Evolutionary conservation across 2,329 filamentous ascomycete species (phyloP).

Genomic region (Aureobasidium pullulans): DNA sequence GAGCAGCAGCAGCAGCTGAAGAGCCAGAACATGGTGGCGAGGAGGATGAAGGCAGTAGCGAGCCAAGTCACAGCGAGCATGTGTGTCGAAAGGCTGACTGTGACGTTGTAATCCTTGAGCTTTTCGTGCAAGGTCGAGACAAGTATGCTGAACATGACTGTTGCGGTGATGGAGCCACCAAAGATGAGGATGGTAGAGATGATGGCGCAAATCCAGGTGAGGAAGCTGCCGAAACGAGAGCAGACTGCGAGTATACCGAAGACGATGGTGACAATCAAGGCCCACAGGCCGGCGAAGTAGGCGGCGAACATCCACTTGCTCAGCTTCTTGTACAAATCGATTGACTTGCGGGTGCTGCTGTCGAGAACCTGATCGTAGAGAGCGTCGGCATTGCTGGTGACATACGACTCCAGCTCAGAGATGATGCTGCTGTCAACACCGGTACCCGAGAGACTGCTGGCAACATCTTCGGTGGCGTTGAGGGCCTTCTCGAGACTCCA

Average conservation of each 20-base stretch:
- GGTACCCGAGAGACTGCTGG: conserved; percentile 16
- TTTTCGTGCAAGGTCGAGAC: conserved; percentile 59
- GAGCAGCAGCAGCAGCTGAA: conserved; percentile 88
- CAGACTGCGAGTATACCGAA: conserved; percentile 77
- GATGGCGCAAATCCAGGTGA: conserved; percentile 69
- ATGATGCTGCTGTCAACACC: conserved; percentile 27
- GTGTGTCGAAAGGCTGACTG: conserved; percentile 56
- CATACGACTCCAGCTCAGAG: conserved; percentile 47
- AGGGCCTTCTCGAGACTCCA: conserved; percentile 53
- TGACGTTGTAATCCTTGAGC: conserved; percentile 64
- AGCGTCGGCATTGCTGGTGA: conserved; percentile 23
- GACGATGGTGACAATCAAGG: conserved; percentile 64
- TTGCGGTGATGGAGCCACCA: conserved; percentile 64
- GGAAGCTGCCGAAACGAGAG: conserved; percentile 71
- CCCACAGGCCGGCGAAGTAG: conserved; percentile 65
- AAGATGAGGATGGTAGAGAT: conserved; percentile 51
- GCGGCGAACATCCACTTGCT: conserved; percentile 77
- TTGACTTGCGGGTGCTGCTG: conserved; percentile 54
- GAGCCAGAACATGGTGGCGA: conserved; percentile 79
- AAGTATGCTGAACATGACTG: conserved; percentile 64
- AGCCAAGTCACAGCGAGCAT: conserved; percentile 75
- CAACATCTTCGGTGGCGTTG: conserved; percentile 20
- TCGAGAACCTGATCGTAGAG: conserved; percentile 48
- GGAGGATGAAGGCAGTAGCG: conserved; percentile 67
- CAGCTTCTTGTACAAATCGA: conserved; percentile 67